Conservation (phyloP, 495 filamentous ascomycete species). For the Parachaetomium inaequale region DNA sequence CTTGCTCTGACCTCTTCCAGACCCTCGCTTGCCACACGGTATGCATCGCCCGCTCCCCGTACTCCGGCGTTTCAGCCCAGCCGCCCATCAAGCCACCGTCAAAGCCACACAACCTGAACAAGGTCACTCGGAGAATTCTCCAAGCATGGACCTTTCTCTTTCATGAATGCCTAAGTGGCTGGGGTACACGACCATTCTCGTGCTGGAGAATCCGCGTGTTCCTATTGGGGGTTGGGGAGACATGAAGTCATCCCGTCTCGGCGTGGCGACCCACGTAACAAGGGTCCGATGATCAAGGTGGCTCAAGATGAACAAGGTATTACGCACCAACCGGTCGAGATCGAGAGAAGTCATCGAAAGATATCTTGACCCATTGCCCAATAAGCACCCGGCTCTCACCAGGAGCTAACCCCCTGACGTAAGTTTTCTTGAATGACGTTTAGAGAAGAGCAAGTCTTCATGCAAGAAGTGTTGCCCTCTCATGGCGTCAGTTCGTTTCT, state of each 20-base stretch:
- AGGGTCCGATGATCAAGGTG: background rate
- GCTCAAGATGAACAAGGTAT: background rate
- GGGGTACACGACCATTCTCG: background rate
- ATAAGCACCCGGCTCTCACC: background rate
- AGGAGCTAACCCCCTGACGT: conserved; percentile 5
- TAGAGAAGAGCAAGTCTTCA: background rate
- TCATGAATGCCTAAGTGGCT: background rate
- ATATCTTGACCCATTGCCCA: background rate
- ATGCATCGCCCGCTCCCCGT: background rate
- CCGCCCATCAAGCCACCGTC: background rate
- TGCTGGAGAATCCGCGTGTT: no score
- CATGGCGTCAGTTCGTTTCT: background rate
- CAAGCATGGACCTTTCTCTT: background rate
- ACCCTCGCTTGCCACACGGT: background rate
- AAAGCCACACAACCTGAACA: background rate
- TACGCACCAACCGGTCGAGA: background rate
- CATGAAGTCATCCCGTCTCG: conserved; percentile 11
- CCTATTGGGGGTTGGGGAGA: background rate
- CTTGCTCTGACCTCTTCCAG: background rate
- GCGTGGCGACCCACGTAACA: background rate
- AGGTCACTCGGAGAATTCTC: background rate
- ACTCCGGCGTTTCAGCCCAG: background rate
- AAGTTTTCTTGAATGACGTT: conserved; percentile 2
- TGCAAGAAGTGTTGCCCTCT: background rate
- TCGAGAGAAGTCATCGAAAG: background rate